phyloP scores from a whole-genome alignment of 257 asterid genomes.

The Prunella vulgaris region DNA sequence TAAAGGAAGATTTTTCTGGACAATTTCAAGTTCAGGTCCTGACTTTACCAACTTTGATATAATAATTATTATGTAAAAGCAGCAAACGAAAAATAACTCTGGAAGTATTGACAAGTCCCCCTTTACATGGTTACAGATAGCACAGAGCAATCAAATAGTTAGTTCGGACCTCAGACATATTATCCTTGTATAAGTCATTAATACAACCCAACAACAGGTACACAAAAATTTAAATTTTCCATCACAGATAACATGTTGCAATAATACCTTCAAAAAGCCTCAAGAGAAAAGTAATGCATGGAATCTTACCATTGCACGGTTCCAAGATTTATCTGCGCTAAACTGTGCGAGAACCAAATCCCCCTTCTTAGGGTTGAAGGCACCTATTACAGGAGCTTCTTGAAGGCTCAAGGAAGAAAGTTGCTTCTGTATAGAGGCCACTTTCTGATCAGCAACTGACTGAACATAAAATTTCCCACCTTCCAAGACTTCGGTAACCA shows the following conservation, averaged over 20 bases:
- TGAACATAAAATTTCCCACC: constrained; percentile 93
- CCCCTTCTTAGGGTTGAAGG: constrained; percentile 88
- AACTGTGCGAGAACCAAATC: constrained; percentile 84
- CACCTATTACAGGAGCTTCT: constrained; percentile 79
- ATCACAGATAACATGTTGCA: background rate
- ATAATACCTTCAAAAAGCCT: background rate
- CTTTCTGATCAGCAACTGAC: constrained; percentile 78
- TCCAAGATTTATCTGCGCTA: constrained; percentile 93
- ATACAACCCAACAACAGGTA: background rate
- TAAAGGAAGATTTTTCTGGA: background rate
- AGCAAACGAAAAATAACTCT: background rate
- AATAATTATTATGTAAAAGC: background rate
- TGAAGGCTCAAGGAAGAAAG: constrained; percentile 73
- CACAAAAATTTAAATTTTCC: too few species aligned
- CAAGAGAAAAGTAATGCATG: background rate
- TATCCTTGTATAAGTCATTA: background rate
- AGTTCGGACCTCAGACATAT: background rate
- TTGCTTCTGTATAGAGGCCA: constrained; percentile 71
- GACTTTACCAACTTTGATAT: background rate
- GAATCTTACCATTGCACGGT: constrained; percentile 87
- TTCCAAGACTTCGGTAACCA: constrained; percentile 81
- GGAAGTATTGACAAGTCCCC: background rate
- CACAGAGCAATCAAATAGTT: background rate
- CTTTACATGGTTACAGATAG: background rate
- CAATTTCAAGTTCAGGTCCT: background rate